Percentiles rank a stretch among this genome's conserved stretches.
Conservation (phyloP, 208 protist genomes). For the Trypanosomatidae sp. region DNA sequence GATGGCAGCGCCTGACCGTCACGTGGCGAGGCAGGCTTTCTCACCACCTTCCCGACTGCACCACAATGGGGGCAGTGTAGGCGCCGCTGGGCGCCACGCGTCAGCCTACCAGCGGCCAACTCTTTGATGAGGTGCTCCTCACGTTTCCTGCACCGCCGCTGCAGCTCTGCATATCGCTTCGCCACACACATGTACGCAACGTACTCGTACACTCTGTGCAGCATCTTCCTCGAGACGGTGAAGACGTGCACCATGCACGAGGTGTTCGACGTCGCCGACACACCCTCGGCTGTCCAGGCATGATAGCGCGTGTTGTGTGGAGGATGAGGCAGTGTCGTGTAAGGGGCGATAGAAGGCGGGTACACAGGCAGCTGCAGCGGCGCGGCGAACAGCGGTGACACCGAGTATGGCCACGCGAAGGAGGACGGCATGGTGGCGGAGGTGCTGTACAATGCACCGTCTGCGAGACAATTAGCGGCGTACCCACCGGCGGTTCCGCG, state of each 20-base stretch:
- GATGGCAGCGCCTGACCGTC: background rate
- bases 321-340: constrained; percentile 13
- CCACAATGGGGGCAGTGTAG: constrained; percentile 30
- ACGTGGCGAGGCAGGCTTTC: background rate
- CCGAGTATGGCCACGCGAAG: background rate
- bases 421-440: background rate
- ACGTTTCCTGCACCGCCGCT: constrained; percentile 5
- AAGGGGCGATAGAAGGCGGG: constrained; percentile 16
- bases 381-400: background rate
- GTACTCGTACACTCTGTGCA: constrained; percentile 31
- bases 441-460: background rate
- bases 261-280: constrained; percentile 25
- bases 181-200: constrained; percentile 25
- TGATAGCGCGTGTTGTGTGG: constrained; percentile 28
- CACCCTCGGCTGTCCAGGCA: constrained; percentile 30
- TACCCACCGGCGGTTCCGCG: background rate
- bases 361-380: constrained; percentile 10
- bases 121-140: constrained; percentile 11
- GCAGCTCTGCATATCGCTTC: constrained; percentile 8
- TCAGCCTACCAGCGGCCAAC: constrained; percentile 15
- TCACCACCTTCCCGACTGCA: constrained; percentile 13
- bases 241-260: constrained; percentile 34
- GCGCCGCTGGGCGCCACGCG: constrained; percentile 16
- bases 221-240: constrained; percentile 28
- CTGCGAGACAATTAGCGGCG: background rate